Evolutionary conservation across 1,284 basidiomycete genomes (phyloP).

Genomic region (Stygiomarasmius scandens): DNA sequence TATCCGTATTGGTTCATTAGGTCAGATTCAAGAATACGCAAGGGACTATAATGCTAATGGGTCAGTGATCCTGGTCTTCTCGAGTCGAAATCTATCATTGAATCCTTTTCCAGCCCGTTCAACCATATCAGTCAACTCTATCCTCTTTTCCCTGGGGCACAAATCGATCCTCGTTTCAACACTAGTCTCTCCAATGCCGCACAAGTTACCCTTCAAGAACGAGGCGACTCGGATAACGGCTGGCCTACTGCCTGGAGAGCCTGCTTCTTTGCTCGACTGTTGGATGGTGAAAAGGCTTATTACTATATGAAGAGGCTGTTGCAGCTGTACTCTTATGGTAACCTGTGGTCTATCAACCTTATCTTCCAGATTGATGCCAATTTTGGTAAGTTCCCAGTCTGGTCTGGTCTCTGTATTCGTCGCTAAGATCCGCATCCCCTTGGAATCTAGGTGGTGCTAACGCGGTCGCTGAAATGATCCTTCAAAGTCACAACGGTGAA

Average conservation of each 20-base stretch:
- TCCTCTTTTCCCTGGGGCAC: conserved; percentile 19
- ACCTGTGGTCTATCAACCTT: conserved; percentile 17
- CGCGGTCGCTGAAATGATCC: conserved; percentile 20
- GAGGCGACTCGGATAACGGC: conserved; percentile 21
- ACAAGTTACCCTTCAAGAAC: conserved; percentile 15
- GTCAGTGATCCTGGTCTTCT: not conserved
- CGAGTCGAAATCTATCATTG: not conserved
- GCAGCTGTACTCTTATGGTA: conserved; percentile 15
- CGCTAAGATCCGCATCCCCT: too few relatives aligned
- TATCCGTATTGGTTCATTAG: conserved; percentile 20
- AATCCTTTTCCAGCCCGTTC: conserved; percentile 14
- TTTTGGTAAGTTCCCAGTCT: conserved; percentile 11
- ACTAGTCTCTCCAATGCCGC: conserved; percentile 19
- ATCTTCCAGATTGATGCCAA: conserved; percentile 20
- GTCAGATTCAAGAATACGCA: conserved; percentile 23
- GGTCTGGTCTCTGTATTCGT: too few relatives aligned
- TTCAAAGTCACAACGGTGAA: conserved; percentile 23
- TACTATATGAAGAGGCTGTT: conserved; percentile 18
- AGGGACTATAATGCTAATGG: conserved; percentile 13
- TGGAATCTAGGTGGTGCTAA: conserved; percentile 12
- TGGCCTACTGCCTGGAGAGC: conserved; percentile 23
- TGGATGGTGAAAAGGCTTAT: conserved; percentile 21
- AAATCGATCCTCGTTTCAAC: conserved; percentile 22
- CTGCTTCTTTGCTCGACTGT: conserved; percentile 16
- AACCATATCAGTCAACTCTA: conserved; percentile 16